phyloP scores from a whole-genome alignment of 1,139 yeast genomes.

The Kodamaea anthophila region DNA sequence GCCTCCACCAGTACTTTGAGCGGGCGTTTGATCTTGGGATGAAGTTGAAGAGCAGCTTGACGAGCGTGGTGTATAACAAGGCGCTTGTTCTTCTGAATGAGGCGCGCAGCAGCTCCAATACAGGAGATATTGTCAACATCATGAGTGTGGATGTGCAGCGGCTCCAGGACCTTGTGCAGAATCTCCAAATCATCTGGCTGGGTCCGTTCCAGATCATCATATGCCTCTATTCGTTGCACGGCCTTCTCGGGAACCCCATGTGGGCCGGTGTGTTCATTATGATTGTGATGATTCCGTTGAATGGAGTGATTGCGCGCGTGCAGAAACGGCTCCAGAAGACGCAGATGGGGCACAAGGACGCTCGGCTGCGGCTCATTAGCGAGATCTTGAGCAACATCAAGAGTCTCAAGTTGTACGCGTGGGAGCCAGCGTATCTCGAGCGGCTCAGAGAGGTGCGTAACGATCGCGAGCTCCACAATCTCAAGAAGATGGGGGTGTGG shows the following conservation, averaged over 20 bases:
- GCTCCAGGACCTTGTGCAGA: constrained; percentile 82
- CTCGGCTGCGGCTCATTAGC: constrained; percentile 55
- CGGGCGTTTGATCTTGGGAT: constrained; percentile 86
- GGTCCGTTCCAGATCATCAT: constrained; percentile 90
- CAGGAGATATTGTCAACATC: constrained; percentile 96
- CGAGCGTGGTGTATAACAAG: constrained; percentile 74
- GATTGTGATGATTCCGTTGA: constrained; percentile 80
- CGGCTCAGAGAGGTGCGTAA: constrained; percentile 78
- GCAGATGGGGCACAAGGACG: constrained; percentile 44
- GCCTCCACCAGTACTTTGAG: constrained; percentile 89
- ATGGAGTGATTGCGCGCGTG: constrained; percentile 63
- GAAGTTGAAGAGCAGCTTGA: constrained; percentile 77
- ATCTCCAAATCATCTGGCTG: constrained; percentile 87
- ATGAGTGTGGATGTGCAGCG: constrained; percentile 98
- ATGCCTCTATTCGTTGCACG: constrained; percentile 72
- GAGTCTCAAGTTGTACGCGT: constrained; percentile 86
- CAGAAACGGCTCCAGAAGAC: constrained; percentile 71
- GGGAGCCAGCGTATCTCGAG: constrained; percentile 84
- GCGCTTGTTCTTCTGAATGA: constrained; percentile 78
- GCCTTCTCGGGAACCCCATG: constrained; percentile 82
- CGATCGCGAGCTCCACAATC: constrained; percentile 75
- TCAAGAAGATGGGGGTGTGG: constrained; percentile 71
- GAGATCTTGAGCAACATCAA: constrained; percentile 90
- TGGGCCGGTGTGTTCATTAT: constrained; percentile 93
- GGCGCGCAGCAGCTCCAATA: constrained; percentile 68